These are phyloP conservation scores for Pseudocercospora cruenta DNA, from an alignment of 2,329 filamentous ascomycete genomes.

Conservation along the genomic window DNA sequence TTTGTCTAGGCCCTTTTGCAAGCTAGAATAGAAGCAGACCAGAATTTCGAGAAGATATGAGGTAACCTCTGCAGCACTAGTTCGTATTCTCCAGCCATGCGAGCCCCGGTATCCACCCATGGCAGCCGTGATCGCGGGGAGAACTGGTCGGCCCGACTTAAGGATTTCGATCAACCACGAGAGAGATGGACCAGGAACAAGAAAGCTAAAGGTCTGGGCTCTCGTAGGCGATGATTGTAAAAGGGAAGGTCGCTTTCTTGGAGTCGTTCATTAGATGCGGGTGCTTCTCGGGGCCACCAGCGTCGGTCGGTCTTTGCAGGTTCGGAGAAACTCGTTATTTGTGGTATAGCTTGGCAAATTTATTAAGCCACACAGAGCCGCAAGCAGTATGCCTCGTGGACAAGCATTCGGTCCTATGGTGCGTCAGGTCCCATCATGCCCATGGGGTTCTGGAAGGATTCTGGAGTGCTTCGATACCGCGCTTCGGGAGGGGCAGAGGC, in stretches of 20 bases:
- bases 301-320: conserved; percentile 8
- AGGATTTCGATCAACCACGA: not conserved
- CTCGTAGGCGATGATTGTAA: not conserved
- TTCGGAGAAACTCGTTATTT: not conserved
- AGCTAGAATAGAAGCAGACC: not conserved
- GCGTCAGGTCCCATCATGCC: conserved; percentile 9
- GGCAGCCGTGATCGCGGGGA: not conserved
- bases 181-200: not conserved
- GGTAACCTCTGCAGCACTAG: conserved; percentile 7
- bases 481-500: not conserved
- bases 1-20: too few species aligned
- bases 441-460: conserved; percentile 10
- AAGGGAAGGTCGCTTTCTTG: conserved; percentile 2
- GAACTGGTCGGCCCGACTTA: conserved; percentile 1
- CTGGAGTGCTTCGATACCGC: not conserved
- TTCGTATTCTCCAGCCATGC: conserved; percentile 4
- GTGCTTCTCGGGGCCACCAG: conserved; percentile 1
- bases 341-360: not conserved
- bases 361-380: conserved; percentile 3
- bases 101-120: not conserved
- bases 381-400: conserved; percentile 5
- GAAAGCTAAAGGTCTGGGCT: conserved; percentile 2
- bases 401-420: conserved; percentile 16
- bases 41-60: conserved; percentile 8
- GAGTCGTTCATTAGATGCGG: conserved; percentile 1